These are phyloP conservation scores for Durusdinium trenchii DNA, from an alignment of 73 alveolate genomes.

Conservation along the genomic window DNA sequence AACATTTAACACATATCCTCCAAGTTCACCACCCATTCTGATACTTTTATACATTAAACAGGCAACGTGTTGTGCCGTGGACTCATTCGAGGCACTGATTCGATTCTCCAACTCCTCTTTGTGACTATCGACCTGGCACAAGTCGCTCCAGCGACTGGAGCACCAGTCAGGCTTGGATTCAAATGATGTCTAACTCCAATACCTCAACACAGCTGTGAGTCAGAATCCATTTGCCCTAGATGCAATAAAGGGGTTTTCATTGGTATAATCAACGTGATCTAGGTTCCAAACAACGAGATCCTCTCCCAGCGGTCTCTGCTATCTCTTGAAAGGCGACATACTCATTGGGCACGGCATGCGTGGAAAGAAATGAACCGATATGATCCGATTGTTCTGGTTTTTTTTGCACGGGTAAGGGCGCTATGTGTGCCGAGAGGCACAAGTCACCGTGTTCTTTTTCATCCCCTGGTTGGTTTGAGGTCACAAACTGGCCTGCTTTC, in stretches of 20 bases:
- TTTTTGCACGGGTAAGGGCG: no score
- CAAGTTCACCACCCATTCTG: not conserved
- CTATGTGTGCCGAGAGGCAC: no score
- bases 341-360: no score
- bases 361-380: no score
- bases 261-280: not conserved
- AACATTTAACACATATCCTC: not conserved
- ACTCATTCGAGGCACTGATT: not conserved
- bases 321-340: no score
- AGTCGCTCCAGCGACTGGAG: not conserved
- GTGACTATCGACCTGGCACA: constrained; percentile 34
- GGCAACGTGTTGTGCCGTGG: not conserved
- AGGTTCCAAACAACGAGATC: not conserved
- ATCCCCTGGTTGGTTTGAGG: no score
- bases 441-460: no score
- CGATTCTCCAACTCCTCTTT: constrained; percentile 59
- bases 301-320: no score
- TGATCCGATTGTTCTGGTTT: no score
- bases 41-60: not conserved
- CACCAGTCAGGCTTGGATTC: not conserved
- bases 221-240: not conserved
- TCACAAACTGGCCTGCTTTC: no score
- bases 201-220: not conserved
- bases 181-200: not conserved
- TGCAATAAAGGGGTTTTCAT: not conserved